phyloP scores from a whole-genome alignment of 2,329 filamentous ascomycete genomes.

The Colletotrichum filicis region DNA sequence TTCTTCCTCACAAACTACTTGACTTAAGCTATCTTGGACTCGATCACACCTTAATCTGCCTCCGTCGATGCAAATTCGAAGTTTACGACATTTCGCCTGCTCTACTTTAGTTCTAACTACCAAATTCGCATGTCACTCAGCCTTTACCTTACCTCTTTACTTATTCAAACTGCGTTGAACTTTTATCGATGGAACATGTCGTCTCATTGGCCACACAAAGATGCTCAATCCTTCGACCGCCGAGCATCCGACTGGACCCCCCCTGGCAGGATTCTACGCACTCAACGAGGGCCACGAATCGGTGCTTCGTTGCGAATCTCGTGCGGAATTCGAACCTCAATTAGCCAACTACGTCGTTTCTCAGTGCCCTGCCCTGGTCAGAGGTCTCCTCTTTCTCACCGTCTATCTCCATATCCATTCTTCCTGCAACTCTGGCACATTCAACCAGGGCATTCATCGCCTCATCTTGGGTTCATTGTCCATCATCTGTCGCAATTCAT shows the following conservation, averaged over 20 bases:
- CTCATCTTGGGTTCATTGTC: conserved; percentile 4
- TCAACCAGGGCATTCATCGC: not conserved
- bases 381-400: not conserved
- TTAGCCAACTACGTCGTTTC: not conserved
- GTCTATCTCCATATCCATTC: not conserved
- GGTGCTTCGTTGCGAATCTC: not conserved
- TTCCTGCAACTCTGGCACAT: not conserved
- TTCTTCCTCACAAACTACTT: too few relatives aligned
- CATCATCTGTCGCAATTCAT: conserved; percentile 31
- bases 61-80: not conserved
- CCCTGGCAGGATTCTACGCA: not conserved
- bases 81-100: not conserved
- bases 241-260: not conserved
- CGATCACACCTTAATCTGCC: not conserved
- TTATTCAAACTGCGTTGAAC: not conserved
- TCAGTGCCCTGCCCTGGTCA: not conserved
- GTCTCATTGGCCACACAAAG: not conserved
- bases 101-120: not conserved
- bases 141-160: not conserved
- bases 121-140: not conserved
- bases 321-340: not conserved
- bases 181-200: not conserved
- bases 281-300: not conserved
- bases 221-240: not conserved
- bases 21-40: too few relatives aligned